These are phyloP conservation scores for Straminergon stramineum DNA, from an alignment of 225 moss, liverwort and hornwort species.

Conservation along the genomic window DNA sequence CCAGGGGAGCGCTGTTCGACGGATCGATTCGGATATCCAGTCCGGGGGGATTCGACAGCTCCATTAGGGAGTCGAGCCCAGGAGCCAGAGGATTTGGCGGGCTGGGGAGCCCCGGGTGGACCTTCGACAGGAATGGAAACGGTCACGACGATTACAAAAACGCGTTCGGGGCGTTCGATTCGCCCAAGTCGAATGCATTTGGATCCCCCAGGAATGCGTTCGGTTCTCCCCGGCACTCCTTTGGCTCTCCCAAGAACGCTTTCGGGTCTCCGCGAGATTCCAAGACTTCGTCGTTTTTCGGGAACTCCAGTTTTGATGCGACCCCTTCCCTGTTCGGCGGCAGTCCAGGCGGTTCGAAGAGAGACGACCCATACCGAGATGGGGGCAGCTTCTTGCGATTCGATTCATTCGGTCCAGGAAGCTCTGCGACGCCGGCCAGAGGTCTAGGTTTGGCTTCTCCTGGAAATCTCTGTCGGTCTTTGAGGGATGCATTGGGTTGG, in stretches of 20 bases:
- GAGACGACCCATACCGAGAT: slow-evolving; percentile 23
- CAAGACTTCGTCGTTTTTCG: slow-evolving; percentile 29
- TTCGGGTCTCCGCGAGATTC: slow-evolving; percentile 23
- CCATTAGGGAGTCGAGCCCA: slow-evolving; percentile 41
- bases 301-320: slow-evolving; percentile 27
- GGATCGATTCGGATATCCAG: slow-evolving; percentile 47
- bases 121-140: slow-evolving; percentile 38
- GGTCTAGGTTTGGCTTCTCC: background rate
- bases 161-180: slow-evolving; percentile 42
- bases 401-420: slow-evolving; percentile 43
- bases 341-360: slow-evolving; percentile 33
- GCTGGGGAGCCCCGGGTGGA: slow-evolving; percentile 43
- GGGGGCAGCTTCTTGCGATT: slow-evolving; percentile 47
- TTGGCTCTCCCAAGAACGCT: slow-evolving; percentile 32
- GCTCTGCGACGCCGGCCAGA: slow-evolving; percentile 21
- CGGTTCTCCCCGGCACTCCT: slow-evolving; percentile 22
- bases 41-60: slow-evolving; percentile 44
- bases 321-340: slow-evolving; percentile 43
- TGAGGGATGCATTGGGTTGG: no score
- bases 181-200: slow-evolving; percentile 41
- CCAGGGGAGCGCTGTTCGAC: slow-evolving; percentile 39
- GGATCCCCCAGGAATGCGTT: slow-evolving; percentile 41
- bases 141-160: slow-evolving; percentile 44
- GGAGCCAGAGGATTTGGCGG: slow-evolving; percentile 44
- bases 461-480: background rate